Percentiles rank a stretch among this genome's conserved stretches.
phyloP scores from a whole-genome alignment of 73 alveolate genomes.

The Halteria grandinella region DNA sequence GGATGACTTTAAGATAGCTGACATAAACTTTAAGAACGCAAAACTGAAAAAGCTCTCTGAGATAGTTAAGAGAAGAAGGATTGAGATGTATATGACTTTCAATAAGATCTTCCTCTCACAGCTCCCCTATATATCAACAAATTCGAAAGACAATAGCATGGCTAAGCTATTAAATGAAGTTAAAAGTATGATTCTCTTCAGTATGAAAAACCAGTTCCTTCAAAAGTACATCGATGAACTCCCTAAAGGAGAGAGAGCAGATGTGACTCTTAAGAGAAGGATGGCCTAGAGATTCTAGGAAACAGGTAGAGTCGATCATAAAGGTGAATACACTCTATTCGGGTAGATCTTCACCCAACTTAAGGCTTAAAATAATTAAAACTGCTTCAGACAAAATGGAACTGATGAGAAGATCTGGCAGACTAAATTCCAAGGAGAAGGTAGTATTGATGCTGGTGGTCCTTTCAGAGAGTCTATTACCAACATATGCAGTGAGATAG shows the following conservation, averaged over 20 bases:
- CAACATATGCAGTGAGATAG: conserved; percentile 71
- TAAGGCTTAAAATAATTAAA: background rate
- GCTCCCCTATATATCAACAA: background rate
- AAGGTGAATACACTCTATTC: conserved; percentile 65
- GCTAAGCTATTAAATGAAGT: background rate
- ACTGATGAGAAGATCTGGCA: conserved; percentile 61
- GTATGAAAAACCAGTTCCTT: conserved; percentile 5
- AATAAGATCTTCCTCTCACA: background rate
- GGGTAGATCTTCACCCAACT: conserved; percentile 76
- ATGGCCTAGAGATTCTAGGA: conserved; percentile 64
- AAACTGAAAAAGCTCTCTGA: background rate
- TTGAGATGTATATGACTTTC: background rate
- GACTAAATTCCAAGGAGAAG: conserved; percentile 74
- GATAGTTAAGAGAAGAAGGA: background rate
- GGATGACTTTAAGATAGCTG: background rate
- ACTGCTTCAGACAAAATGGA: conserved; percentile 12
- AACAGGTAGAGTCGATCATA: conserved; percentile 64
- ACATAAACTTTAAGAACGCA: background rate
- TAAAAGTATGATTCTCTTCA: background rate
- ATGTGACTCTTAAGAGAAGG: conserved; percentile 37
- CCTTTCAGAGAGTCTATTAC: conserved; percentile 84
- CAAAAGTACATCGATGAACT: background rate
- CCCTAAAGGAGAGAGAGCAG: background rate
- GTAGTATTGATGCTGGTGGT: conserved; percentile 84
- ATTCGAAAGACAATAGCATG: background rate